phyloP scores from a whole-genome alignment of 2,329 filamentous ascomycete species.

The Penicillium sp. region DNA sequence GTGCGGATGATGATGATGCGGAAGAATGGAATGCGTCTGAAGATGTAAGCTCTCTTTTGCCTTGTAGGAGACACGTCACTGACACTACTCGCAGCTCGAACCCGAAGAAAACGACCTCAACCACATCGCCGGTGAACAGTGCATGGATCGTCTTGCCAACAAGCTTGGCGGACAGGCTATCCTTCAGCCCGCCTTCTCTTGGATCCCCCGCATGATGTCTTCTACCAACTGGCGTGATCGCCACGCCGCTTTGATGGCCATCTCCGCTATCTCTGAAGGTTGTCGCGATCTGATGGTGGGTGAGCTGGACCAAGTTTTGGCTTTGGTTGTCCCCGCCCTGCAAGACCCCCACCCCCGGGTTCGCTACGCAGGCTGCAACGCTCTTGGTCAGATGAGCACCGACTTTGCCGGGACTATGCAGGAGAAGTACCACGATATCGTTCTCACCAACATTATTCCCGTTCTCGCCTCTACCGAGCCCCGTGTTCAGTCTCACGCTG shows the following conservation, averaged over 20 bases:
- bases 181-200: slow-evolving; percentile 87
- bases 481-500: slow-evolving; percentile 92
- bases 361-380: slow-evolving; percentile 95
- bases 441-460: slow-evolving; percentile 87
- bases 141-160: slow-evolving; percentile 95
- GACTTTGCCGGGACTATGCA: slow-evolving; percentile 99
- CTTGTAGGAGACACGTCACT: slow-evolving; percentile 26
- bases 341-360: slow-evolving; percentile 89
- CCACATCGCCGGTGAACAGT: slow-evolving; percentile 95
- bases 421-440: slow-evolving; percentile 82
- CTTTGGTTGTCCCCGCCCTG: slow-evolving; percentile 88
- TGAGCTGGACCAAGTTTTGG: slow-evolving; percentile 88
- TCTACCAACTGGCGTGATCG: slow-evolving; percentile 92
- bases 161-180: slow-evolving; percentile 94
- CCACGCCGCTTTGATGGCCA: slow-evolving; percentile 96
- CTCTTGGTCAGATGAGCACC: slow-evolving; percentile 98
- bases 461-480: slow-evolving; percentile 86
- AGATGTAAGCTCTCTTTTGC: slow-evolving; percentile 59
- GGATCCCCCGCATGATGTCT: slow-evolving; percentile 96
- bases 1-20: slow-evolving; percentile 89
- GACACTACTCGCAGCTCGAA: slow-evolving; percentile 60
- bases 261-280: slow-evolving; percentile 96
- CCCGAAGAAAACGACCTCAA: slow-evolving; percentile 95
- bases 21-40: slow-evolving; percentile 89
- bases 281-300: slow-evolving; percentile 94